Conservation (phyloP, 1,139 yeast genomes). For the Suzukiozyma palmioleophila region DNA sequence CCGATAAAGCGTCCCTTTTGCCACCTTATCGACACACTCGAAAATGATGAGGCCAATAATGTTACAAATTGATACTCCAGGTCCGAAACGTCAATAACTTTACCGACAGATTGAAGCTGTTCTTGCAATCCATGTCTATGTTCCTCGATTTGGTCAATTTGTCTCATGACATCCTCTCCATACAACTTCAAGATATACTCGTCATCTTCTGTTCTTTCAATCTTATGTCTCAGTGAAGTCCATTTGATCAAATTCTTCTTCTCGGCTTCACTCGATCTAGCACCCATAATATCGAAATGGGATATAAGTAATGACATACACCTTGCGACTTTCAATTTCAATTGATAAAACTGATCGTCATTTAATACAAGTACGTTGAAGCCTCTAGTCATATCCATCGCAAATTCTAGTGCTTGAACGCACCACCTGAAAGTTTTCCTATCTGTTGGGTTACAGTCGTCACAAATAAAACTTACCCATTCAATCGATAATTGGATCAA, state of each 20-base stretch:
- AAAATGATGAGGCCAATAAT: constrained; percentile 82
- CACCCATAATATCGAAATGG: constrained; percentile 98
- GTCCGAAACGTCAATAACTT: constrained; percentile 83
- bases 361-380: constrained; percentile 78
- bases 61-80: constrained; percentile 85
- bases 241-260: constrained; percentile 50
- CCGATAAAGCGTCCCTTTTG: constrained; percentile 93
- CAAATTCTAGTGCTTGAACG: constrained; percentile 90
- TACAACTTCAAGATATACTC: constrained; percentile 52
- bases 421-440: constrained; percentile 93
- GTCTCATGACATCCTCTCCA: constrained; percentile 56
- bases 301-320: constrained; percentile 92
- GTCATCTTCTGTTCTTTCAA: constrained; percentile 55
- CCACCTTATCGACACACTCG: constrained; percentile 93
- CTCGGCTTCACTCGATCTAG: constrained; percentile 84
- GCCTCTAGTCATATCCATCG: constrained; percentile 92
- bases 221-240: constrained; percentile 44
- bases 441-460: constrained; percentile 92
- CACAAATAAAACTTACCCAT: constrained; percentile 91
- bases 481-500: constrained; percentile 75
- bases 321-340: constrained; percentile 84
- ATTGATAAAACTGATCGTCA: constrained; percentile 67
- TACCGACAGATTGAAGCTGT: constrained; percentile 62
- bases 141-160: constrained; percentile 56
- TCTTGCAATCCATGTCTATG: constrained; percentile 47